phyloP scores from a whole-genome alignment of 2,329 filamentous ascomycete genomes.

The Aspergillus chevalieri region DNA sequence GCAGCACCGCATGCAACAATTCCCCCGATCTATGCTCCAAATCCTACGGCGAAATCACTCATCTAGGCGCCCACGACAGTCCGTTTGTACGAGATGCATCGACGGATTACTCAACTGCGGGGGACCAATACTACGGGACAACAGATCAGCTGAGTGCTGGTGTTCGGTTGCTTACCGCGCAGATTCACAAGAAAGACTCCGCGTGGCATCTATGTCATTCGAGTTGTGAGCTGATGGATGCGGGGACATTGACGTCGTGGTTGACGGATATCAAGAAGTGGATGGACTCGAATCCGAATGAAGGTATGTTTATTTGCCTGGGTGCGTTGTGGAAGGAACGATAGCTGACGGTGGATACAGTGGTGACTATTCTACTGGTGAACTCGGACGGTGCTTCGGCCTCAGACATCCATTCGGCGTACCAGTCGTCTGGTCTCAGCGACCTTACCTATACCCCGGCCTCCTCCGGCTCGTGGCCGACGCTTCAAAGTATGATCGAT shows the following conservation, averaged over 20 bases:
- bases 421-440: conserved; percentile 54
- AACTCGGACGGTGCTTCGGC: conserved; percentile 59
- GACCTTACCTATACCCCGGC: conserved; percentile 56
- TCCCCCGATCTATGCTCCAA: conserved; percentile 66
- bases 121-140: conserved; percentile 67
- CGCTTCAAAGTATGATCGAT: conserved; percentile 62
- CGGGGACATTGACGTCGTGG: conserved; percentile 60
- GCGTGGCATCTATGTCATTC: conserved; percentile 66
- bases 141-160: conserved; percentile 65
- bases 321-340: not conserved
- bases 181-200: conserved; percentile 59
- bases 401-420: conserved; percentile 50
- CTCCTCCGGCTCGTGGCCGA: conserved; percentile 57
- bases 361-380: conserved; percentile 68
- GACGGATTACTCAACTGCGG: conserved; percentile 57
- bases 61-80: conserved; percentile 71
- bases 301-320: conserved; percentile 33
- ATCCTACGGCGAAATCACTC: conserved; percentile 68
- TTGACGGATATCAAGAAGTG: conserved; percentile 58
- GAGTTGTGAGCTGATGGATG: conserved; percentile 61
- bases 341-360: conserved; percentile 23
- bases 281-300: conserved; percentile 64
- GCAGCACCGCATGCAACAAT: conserved; percentile 65
- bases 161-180: conserved; percentile 63
- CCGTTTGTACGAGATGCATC: conserved; percentile 62